Evolutionary conservation across 2,329 filamentous ascomycete genomes (phyloP).

Genomic region (Ceratocystis harringtonii): DNA sequence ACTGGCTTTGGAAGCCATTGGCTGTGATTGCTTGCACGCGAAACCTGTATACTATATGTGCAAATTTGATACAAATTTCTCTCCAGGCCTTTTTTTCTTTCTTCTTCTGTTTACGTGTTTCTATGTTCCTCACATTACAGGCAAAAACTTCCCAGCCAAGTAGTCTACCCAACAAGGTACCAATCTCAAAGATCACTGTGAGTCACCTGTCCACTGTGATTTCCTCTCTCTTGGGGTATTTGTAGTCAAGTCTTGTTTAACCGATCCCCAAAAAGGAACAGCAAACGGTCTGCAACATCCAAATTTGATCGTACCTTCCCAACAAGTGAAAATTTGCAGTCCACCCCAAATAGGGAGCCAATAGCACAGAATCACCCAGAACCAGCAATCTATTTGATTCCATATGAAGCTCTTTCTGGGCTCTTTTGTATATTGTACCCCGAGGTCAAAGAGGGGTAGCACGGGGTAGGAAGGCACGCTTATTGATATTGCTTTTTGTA

Average conservation of each 20-base stretch:
- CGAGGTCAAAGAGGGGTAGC: constrained; percentile 1
- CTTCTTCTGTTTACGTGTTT: background rate
- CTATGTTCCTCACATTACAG: background rate
- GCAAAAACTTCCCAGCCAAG: background rate
- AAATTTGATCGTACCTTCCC: background rate
- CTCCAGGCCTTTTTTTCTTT: background rate
- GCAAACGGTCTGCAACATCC: background rate
- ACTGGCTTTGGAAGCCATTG: constrained; percentile 13
- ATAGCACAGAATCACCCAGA: background rate
- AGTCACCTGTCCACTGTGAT: background rate
- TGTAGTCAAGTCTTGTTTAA: background rate
- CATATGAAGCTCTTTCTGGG: background rate
- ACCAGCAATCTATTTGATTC: background rate
- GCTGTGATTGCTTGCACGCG: constrained; percentile 6
- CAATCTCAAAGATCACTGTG: background rate
- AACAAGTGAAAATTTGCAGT: background rate
- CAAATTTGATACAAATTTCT: background rate
- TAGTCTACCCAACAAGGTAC: background rate
- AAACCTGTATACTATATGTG: background rate
- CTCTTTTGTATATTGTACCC: background rate
- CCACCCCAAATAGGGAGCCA: background rate
- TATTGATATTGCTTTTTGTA: background rate
- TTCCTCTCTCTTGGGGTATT: background rate
- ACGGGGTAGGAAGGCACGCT: background rate
- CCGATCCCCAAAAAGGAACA: background rate